A percentile compares a stretch with the other conserved stretches of the same genome.
Conservation (phyloP, 73 alveolate genomes). For the Paramecium bursaria region DNA sequence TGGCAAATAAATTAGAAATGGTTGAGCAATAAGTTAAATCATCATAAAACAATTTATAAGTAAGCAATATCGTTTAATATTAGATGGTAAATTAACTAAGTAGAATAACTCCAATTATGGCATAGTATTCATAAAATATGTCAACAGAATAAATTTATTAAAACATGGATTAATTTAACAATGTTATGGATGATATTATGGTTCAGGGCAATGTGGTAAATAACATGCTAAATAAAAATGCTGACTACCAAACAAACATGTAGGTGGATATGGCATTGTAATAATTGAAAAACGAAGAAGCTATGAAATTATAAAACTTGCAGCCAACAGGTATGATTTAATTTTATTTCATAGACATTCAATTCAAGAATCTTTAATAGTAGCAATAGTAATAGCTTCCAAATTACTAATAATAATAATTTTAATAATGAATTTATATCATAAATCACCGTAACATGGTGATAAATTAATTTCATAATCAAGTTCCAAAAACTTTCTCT, state of each 20-base stretch:
- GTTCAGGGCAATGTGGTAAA: constrained; percentile 44
- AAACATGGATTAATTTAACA: constrained; percentile 22
- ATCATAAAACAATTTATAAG: not conserved
- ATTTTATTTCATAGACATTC: not conserved
- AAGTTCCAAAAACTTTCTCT: too few species aligned
- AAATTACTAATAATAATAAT: constrained; percentile 6
- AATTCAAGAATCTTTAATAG: constrained; percentile 6
- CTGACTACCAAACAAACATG: constrained; percentile 39
- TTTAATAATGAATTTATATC: constrained; percentile 12
- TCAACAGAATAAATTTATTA: constrained; percentile 49
- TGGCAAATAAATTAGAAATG: constrained; percentile 29
- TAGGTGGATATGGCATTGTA: constrained; percentile 3
- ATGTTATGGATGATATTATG: constrained; percentile 50
- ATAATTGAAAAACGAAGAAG: constrained; percentile 29
- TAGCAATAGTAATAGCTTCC: not conserved
- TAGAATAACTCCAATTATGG: constrained; percentile 48
- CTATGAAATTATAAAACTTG: constrained; percentile 1
- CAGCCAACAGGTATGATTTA: not conserved
- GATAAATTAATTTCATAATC: too few species aligned
- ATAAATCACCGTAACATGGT: too few species aligned
- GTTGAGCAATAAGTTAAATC: constrained; percentile 38
- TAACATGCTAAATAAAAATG: constrained; percentile 37
- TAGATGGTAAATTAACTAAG: constrained; percentile 54
- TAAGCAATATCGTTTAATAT: not conserved
- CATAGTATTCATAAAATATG: constrained; percentile 17